A percentile compares a stretch with the other conserved stretches of the same genome.
These are phyloP conservation scores for Tulasnella sp. DNA, from an alignment of 768 basidiomycete genomes.

Conservation along the genomic window DNA sequence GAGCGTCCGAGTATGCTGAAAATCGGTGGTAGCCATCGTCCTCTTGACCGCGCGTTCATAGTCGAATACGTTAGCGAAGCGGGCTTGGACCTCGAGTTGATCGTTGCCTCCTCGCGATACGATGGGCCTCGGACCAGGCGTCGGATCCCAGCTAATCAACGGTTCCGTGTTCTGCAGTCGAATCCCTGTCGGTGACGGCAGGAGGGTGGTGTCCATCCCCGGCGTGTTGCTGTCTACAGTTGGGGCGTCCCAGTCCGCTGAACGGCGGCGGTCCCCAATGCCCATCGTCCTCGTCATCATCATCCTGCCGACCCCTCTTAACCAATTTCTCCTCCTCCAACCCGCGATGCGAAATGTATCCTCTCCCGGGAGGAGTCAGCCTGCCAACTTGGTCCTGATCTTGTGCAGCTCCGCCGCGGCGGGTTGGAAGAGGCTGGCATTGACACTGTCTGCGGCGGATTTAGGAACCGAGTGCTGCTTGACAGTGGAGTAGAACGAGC, in stretches of 20 bases:
- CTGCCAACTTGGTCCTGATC: constrained; percentile 17
- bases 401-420: constrained; percentile 15
- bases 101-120: not conserved
- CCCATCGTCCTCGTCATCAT: constrained; percentile 1
- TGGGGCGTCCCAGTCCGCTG: constrained; percentile 5
- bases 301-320: not conserved
- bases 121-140: not conserved
- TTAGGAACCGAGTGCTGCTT: not conserved
- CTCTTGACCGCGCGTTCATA: not conserved
- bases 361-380: not conserved
- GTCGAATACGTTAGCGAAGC: not conserved
- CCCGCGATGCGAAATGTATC: constrained; percentile 23
- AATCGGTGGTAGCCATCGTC: not conserved
- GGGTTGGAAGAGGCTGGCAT: not conserved
- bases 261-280: not conserved
- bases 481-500: constrained; percentile 15
- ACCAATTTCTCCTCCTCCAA: constrained; percentile 20
- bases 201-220: constrained; percentile 20
- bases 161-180: not conserved
- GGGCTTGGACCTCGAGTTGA: not conserved
- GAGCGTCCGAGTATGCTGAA: constrained; percentile 3
- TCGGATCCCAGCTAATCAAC: constrained; percentile 12
- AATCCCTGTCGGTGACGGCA: not conserved
- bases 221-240: constrained; percentile 22
- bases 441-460: not conserved